A percentile compares a stretch with the other conserved stretches of the same genome.
Evolutionary conservation across 2,329 filamentous ascomycete genomes (phyloP).

Genomic region (Rhytidhysteron rufulum): DNA sequence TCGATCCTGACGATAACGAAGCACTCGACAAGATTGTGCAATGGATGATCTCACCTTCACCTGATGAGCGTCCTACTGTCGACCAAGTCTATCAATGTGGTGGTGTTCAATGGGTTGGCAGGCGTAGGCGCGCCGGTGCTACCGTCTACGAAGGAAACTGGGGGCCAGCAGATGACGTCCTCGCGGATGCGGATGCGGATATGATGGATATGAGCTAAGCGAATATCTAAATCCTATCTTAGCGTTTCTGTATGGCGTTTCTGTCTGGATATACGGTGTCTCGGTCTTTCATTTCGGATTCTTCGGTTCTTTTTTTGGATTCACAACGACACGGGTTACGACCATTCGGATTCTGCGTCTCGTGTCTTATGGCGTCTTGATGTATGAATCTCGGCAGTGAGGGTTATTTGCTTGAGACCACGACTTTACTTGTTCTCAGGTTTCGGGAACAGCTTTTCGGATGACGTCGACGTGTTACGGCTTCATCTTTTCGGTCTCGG

Average conservation of each 20-base stretch:
- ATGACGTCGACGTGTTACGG: too few relatives aligned
- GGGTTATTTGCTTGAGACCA: too few relatives aligned
- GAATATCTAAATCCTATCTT: too few relatives aligned
- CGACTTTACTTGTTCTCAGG: too few relatives aligned
- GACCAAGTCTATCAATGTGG: slow-evolving; percentile 68
- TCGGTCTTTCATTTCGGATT: too few relatives aligned
- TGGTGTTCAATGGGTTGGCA: slow-evolving; percentile 75
- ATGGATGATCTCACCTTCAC: slow-evolving; percentile 81
- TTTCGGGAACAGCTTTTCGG: too few relatives aligned
- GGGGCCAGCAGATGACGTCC: slow-evolving; percentile 70
- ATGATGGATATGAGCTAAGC: slow-evolving; percentile 55
- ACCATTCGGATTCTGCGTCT: too few relatives aligned
- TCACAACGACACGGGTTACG: too few relatives aligned
- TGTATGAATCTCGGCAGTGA: too few relatives aligned
- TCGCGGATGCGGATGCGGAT: slow-evolving; percentile 47
- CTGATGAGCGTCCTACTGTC: slow-evolving; percentile 67
- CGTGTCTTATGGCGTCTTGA: too few relatives aligned
- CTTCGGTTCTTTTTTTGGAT: too few relatives aligned
- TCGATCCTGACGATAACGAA: slow-evolving; percentile 65
- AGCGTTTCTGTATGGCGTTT: background rate
- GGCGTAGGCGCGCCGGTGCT: slow-evolving; percentile 77
- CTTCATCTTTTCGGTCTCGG: too few relatives aligned
- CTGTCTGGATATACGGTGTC: background rate
- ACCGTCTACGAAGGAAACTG: slow-evolving; percentile 95
- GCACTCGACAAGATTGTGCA: slow-evolving; percentile 80